Evolutionary conservation across 345 rosid genomes (phyloP).

Genomic region (Arabis hirsuta): DNA sequence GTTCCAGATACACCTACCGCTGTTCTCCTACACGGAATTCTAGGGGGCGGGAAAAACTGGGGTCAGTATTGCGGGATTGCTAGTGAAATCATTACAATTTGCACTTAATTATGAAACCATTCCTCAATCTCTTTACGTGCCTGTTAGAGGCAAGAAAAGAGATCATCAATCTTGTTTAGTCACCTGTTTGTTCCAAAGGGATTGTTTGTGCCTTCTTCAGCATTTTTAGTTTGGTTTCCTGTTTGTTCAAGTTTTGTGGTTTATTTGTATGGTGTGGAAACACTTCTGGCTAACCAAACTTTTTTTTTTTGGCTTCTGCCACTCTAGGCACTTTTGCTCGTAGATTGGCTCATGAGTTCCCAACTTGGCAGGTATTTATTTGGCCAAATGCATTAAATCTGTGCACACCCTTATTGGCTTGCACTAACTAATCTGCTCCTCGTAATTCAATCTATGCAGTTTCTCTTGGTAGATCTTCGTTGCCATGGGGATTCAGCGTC

Average conservation of each 20-base stretch:
- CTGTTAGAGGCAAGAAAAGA: too few relatives aligned
- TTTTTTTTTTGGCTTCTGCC: background rate
- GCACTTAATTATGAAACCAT: background rate
- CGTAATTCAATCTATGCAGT: constrained; percentile 49
- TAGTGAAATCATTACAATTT: constrained; percentile 17
- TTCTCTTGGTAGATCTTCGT: constrained; percentile 86
- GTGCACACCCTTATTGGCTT: background rate
- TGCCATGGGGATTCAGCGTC: constrained; percentile 97
- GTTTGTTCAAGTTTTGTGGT: constrained; percentile 1
- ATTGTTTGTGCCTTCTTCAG: constrained; percentile 1
- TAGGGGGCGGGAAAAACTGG: constrained; percentile 93
- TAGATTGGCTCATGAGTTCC: constrained; percentile 81
- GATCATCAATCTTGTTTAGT: background rate
- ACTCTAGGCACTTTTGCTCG: constrained; percentile 81
- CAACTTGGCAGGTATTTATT: constrained; percentile 82
- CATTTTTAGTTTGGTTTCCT: background rate
- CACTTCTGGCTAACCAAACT: background rate
- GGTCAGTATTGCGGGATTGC: constrained; percentile 50
- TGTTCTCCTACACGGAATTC: constrained; percentile 88
- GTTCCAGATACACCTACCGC: constrained; percentile 89
- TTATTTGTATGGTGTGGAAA: background rate
- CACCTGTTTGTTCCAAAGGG: background rate
- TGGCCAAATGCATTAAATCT: background rate
- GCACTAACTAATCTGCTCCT: constrained; percentile 13
- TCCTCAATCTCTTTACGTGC: constrained; percentile 11